Base-by-base conservation (phyloP, 768 basidiomycete genomes). In the Pisolithus sp. region DNA sequence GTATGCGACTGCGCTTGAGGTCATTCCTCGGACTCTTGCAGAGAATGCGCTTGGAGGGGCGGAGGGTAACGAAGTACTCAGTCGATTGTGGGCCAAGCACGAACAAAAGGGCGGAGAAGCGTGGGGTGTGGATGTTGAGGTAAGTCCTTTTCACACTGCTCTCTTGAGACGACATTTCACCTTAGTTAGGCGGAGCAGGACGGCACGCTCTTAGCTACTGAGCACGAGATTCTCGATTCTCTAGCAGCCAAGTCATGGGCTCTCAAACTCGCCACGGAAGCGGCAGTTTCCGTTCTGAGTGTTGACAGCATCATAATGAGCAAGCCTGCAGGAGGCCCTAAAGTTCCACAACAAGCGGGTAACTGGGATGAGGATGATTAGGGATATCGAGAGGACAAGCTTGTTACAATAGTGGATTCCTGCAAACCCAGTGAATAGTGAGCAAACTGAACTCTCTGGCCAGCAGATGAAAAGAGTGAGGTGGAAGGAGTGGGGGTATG, bases 251-350 rank as follows among this genome's bases (percentile, higher is more conserved):
- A 94, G 68, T 73, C 83, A 5, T 95, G 93, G 92, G 92, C 91
- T 1, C 81, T 96, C 59, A 77, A 80, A 52, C 79, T 93, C n/a
- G 93, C 86, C 15, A 92, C 92, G 0, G 93, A 96, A 64, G 91
- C 93, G 17, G 93, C 93, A 1, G 78, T 89, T 38, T 85, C 90
- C 0, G 89, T 96, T 28, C 80, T 99, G 50, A 88, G 86, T 55
- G 96, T 99, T 7, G 96, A 99, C 71, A 92, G 89, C 63, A 97
- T 98, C 66, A 96, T 97, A 73, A 93, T 94, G 82, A 90, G 88
- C 72, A 92, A 91, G 64, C 87, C 88, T n/a, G 88, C 89, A 0
- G 89, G 89, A 28, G 89, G 89, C 46, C 89, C 89, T 45, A 92
- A 90, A 66, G 74, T 92, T 46, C 89, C 89, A 49, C 89, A 93